Base-by-base conservation (phyloP, 2,329 filamentous ascomycete genomes). In the Nemania diffusa region DNA sequence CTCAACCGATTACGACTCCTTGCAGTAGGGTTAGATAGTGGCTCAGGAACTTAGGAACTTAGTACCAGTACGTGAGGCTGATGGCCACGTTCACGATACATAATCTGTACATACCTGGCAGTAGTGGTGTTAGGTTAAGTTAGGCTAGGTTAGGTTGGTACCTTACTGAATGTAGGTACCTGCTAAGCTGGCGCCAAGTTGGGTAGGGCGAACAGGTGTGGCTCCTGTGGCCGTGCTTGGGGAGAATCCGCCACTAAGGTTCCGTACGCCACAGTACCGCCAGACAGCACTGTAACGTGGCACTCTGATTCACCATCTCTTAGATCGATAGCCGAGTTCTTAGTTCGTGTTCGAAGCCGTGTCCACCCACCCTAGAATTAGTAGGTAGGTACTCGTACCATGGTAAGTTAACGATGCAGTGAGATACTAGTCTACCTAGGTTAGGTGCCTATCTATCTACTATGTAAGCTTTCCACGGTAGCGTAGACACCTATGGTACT, bases 41-140 rank as follows among this genome's bases (percentile, higher is more conserved):
- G 40, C 15, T 15, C 3, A 4, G 13, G 24, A 46, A 22, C 13
- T 8, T 44, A n/a, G n/a, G n/a, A n/a, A n/a, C n/a, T n/a, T 42
- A n/a, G 11, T 2, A 15, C 57, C 48, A 32, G 40, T 32, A 52
- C 53, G 20, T 50, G 20, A 66, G 58, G 27, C 32, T 48, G 22
- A 48, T 40, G 64, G 48, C 60, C 60, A 64, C 65, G 65, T 64
- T 53, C 61, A 44, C 61, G 40, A 50, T 51, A 52, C 50, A 64
- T 27, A 13, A n/a, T 29, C 32, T 32, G n/a, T 44, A 5, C 34
- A 52, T 42, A 51, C 52, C 46, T 52, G 46, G 53, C 46, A 44
- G 46, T 5, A 27, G n/a, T 42, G 42, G 59, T 44, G 50, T 32
- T 34, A 51, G 48, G 50, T 29, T 24, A 53, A 4, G 27, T 53